Percentiles rank a stretch among this genome's conserved stretches.
Evolutionary conservation across 164 flowering plant genomes (phyloP).

Genomic region (Amborella trichopoda): DNA sequence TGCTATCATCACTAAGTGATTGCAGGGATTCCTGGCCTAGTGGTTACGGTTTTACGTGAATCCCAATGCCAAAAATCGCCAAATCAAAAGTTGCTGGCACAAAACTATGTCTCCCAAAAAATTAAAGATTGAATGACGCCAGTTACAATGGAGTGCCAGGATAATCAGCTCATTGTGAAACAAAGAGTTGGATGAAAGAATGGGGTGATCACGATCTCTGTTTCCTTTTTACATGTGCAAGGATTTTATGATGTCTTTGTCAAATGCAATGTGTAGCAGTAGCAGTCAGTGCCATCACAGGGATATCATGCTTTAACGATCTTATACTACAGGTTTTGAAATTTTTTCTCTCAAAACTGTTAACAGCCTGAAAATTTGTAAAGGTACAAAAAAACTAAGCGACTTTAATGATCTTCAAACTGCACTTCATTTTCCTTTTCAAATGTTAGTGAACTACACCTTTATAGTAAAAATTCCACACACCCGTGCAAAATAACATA

Average conservation of each 20-base stretch:
- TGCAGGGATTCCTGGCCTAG: too few species aligned
- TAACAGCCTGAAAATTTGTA: conserved; percentile 56
- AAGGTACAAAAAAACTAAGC: too few species aligned
- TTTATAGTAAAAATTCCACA: too few species aligned
- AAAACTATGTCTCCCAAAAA: background rate
- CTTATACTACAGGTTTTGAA: conserved; percentile 41
- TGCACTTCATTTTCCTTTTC: too few species aligned
- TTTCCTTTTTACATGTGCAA: conserved; percentile 57
- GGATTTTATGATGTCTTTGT: conserved; percentile 60
- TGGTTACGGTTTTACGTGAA: too few species aligned
- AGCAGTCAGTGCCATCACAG: conserved; percentile 94
- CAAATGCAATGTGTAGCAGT: conserved; percentile 77
- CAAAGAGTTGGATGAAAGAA: conserved; percentile 79
- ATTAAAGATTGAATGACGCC: background rate
- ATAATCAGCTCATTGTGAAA: conserved; percentile 46
- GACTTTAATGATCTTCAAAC: too few species aligned
- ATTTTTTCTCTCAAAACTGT: conserved; percentile 56
- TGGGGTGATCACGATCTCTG: conserved; percentile 68
- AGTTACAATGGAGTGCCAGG: background rate
- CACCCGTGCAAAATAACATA: too few species aligned
- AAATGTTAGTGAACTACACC: too few species aligned
- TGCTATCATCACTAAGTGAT: too few species aligned
- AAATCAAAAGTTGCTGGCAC: background rate
- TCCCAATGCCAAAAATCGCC: too few species aligned
- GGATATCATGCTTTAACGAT: conserved; percentile 52